Percentiles rank a stretch among this genome's conserved stretches.
Evolutionary conservation across 441 rosid genomes (phyloP).

Genomic region (Pelargonium cotyledonis): DNA sequence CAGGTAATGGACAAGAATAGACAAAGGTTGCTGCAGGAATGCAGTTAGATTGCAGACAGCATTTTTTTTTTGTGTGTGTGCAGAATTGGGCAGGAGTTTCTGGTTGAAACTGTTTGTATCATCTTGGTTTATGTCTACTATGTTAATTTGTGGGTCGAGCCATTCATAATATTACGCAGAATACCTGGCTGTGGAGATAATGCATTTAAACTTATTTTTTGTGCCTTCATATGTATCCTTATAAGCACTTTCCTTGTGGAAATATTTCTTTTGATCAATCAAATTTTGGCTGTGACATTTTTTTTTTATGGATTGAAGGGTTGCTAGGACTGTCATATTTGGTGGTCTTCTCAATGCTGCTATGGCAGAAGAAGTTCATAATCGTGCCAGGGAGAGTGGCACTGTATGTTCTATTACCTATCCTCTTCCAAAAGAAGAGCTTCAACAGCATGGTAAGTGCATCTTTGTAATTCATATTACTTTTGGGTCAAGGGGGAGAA

Average conservation of each 20-base stretch:
- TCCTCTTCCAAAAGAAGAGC: constrained; percentile 71
- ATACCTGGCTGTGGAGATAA: not conserved
- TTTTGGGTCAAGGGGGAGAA: not conserved
- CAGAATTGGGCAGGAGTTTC: too few relatives aligned
- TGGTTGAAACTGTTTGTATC: not conserved
- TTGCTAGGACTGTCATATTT: constrained; percentile 87
- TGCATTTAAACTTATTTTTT: too few relatives aligned
- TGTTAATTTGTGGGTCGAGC: not conserved
- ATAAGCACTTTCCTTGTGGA: not conserved
- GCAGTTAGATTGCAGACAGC: not conserved
- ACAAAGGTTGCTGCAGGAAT: not conserved
- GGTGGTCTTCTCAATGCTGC: constrained; percentile 71
- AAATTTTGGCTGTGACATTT: constrained; percentile 1
- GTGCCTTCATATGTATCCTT: not conserved
- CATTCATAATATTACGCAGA: not conserved
- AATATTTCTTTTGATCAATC: not conserved
- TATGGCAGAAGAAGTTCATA: constrained; percentile 69
- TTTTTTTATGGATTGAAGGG: constrained; percentile 44
- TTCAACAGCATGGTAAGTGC: constrained; percentile 62
- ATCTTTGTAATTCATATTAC: not conserved
- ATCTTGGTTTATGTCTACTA: not conserved
- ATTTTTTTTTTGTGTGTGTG: too few relatives aligned
- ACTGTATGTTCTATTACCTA: constrained; percentile 69
- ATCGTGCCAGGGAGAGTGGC: constrained; percentile 53
- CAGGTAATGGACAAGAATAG: too few relatives aligned